Evolutionary conservation across 2,329 filamentous ascomycete species (phyloP), one percentile per base, ranked within the genome.

Genomic region (Epichloe elymi): DNA sequence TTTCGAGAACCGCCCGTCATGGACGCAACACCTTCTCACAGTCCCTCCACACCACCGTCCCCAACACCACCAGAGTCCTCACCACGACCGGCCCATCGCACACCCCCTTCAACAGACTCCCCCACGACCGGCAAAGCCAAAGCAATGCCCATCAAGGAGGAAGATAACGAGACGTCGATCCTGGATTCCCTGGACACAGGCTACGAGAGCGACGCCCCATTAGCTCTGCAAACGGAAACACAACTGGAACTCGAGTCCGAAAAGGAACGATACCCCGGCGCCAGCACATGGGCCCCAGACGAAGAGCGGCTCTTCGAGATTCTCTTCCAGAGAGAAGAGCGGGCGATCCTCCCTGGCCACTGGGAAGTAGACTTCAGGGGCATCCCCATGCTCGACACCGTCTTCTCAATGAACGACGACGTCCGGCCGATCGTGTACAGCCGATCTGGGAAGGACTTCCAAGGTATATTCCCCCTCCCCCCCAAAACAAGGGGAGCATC

Each of bases 221-320:
- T 30, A 11, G 42, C 12, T 14, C 44, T 26, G 35, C n/a, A 15
- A 33, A 17, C 44, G 7, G 43, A 49, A 11, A 19, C 49, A 11
- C 43, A 37, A 7, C 49, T 48, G 10, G 65, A 73, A 52, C 70
- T 78, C 61, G 67, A 73, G 55, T 58, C 61, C 41, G 70, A 75
- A 57, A 74, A 70, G 60, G 51, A 57, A 30, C 57, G 62, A 1
- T 72, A 69, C 49, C 68, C 68, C 0, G 67, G 68, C 23, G 67
- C 74, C 40, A 69, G 68, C 44, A 64, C 69, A 50, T 80, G 77
- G 75, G 68, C 78, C 30, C 62, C 67, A 10, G 71, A 71, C n/a
- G 77, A 79, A 56, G 68, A 70, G 33, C 60, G 57, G 2, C 62
- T 73, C 35, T 73, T 72, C 50, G 67, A 70, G 56, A 64, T 69